phyloP scores from a whole-genome alignment of 192 early-diverging fungal genomes.

The Coemansia sp. region DNA sequence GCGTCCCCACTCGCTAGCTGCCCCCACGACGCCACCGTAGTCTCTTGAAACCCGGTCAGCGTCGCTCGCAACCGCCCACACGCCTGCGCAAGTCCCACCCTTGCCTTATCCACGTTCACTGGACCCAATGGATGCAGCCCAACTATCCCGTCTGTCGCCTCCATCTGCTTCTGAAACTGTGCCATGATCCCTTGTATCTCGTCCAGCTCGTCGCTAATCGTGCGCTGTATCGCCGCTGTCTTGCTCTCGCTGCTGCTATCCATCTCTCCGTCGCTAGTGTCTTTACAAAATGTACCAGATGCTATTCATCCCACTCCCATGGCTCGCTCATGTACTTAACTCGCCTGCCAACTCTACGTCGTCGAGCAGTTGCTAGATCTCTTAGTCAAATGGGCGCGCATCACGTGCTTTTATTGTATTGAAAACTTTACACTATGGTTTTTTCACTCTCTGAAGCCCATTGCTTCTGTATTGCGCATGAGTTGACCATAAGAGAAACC shows the following conservation, averaged over 20 bases:
- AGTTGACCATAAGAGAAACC: no score
- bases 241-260: not conserved
- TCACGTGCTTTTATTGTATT: not conserved
- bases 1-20: conserved; percentile 10
- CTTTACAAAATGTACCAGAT: not conserved
- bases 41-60: conserved; percentile 31
- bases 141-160: conserved; percentile 24
- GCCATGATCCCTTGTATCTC: conserved; percentile 32
- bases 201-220: conserved; percentile 44
- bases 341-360: not conserved
- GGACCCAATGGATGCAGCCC: conserved; percentile 45
- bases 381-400: not conserved
- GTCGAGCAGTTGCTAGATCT: not conserved
- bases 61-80: conserved; percentile 31
- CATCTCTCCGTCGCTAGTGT: not conserved
- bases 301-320: not conserved
- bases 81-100: conserved; percentile 20
- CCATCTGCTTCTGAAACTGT: conserved; percentile 40
- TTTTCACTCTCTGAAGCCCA: no score
- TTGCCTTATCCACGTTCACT: conserved; percentile 35
- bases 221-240: conserved; percentile 27
- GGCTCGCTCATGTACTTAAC: no score
- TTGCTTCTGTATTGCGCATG: no score
- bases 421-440: no score
- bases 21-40: conserved; percentile 37